These are phyloP conservation scores for Rutstroemia sp. DNA, from an alignment of 2,329 filamentous ascomycete species.

Conservation along the genomic window DNA sequence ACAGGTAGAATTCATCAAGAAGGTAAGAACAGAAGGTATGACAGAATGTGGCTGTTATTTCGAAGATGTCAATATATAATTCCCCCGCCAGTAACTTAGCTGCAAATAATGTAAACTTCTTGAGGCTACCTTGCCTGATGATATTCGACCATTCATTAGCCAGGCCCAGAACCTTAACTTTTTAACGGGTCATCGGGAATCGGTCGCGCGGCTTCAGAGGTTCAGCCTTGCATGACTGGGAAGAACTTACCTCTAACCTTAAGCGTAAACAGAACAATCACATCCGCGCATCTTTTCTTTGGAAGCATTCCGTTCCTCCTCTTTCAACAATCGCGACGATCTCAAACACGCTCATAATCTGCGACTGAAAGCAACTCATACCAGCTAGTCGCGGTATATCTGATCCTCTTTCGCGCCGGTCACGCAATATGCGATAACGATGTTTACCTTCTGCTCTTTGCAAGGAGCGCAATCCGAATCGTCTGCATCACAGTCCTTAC, in stretches of 20 bases:
- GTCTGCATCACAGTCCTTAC: conserved; percentile 83
- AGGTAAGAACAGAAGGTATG: background rate
- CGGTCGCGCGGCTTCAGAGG: conserved; percentile 3
- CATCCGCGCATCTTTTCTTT: background rate
- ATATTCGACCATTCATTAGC: background rate
- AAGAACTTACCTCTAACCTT: background rate
- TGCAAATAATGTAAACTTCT: background rate
- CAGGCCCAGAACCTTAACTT: conserved; percentile 3
- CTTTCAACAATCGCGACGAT: too few species aligned
- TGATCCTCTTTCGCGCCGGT: background rate
- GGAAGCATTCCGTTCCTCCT: too few species aligned
- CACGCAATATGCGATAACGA: conserved; percentile 35
- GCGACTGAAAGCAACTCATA: too few species aligned
- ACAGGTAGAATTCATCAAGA: background rate
- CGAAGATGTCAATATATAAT: conserved; percentile 1
- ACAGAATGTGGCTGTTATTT: background rate
- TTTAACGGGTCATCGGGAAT: background rate
- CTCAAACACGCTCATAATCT: too few species aligned
- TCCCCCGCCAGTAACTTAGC: background rate
- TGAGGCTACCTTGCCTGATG: conserved; percentile 11
- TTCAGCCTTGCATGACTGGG: conserved; percentile 6
- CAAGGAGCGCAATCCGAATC: conserved; percentile 86
- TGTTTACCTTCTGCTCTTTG: conserved; percentile 95
- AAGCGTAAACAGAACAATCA: too few species aligned
- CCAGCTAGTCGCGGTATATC: background rate